Evolutionary conservation across 768 basidiomycete genomes (phyloP), one percentile per base, ranked within the genome.

Genomic region (Auriscalpium orientale): DNA sequence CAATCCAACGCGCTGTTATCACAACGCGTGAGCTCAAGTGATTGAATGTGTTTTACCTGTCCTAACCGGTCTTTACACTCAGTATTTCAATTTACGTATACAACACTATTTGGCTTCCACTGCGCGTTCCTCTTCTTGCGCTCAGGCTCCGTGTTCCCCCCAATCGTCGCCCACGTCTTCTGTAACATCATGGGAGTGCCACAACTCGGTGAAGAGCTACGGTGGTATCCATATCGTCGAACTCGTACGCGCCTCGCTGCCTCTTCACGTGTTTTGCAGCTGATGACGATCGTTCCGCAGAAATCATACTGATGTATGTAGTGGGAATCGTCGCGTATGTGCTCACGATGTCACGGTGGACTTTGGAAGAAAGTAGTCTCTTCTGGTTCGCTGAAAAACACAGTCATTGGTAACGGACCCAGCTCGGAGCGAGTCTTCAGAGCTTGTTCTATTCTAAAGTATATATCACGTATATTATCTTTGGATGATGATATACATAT

Each of bases 171-270:
- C 0, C 97, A 99, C 66, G 72, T 88, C 1, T 95, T 93, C 66
- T 98, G 97, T 76, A 99, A 99, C 66, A 68, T 89, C 50, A 95
- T 98, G 91, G 95, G 95, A 1, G 64, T 98, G 33, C 97, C 95
- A 2, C 77, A 84, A 52, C 77, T 87, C 22, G 65, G 60, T 0
- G 69, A 73, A 34, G 91, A 93, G 56, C 64, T 89, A 37, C 62
- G 64, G 43, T 68, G 71, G 54, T 83, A 79, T 62, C 84, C 84
- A 0, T 64, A 70, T 21, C 72, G 74, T 57, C 82, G 77, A 67
- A 70, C 64, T 61, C 63, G 87, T 87, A 54, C 62, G 83, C 71
- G 50, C 3, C 56, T 54, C 16, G 46, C 43, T 15, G 65, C 60
- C 9, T 35, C 45, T 18, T 18, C 49, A 56, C 43, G 49, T 56